Percentiles rank a stretch among this genome's conserved stretches.
Evolutionary conservation across 2,329 filamentous ascomycete species (phyloP).

Genomic region (Aspergillus fijiensis): DNA sequence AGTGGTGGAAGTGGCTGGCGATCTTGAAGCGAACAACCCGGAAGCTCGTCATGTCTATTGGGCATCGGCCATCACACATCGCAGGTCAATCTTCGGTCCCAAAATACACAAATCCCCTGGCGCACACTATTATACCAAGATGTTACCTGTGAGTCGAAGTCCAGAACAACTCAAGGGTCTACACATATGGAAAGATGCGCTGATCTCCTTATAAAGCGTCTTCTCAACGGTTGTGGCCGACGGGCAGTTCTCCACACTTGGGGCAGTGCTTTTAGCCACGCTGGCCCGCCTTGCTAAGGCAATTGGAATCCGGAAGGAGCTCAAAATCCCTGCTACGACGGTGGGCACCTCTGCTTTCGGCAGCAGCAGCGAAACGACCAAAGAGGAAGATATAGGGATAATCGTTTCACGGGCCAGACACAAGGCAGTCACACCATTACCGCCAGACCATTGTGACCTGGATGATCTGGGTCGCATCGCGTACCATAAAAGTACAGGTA

Average conservation of each 20-base stretch:
- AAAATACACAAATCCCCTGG: slow-evolving; percentile 35
- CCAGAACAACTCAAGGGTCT: background rate
- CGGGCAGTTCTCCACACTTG: slow-evolving; percentile 69
- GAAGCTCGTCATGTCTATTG: slow-evolving; percentile 52
- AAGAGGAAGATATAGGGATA: slow-evolving; percentile 27
- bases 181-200: background rate
- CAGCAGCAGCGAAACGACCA: background rate
- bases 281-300: slow-evolving; percentile 59
- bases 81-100: slow-evolving; percentile 3
- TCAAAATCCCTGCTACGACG: slow-evolving; percentile 13
- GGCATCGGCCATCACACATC: slow-evolving; percentile 27
- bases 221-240: slow-evolving; percentile 72
- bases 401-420: slow-evolving; percentile 13
- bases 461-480: background rate
- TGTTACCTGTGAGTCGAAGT: slow-evolving; percentile 41
- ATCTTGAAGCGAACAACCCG: slow-evolving; percentile 67
- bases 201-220: slow-evolving; percentile 26
- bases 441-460: background rate
- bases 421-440: background rate
- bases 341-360: background rate
- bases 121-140: slow-evolving; percentile 36
- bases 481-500: background rate
- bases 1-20: slow-evolving; percentile 78
- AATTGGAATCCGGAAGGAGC: slow-evolving; percentile 34
- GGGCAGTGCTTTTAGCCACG: slow-evolving; percentile 65